Evolutionary conservation across 1,139 yeast species (phyloP), one percentile per base, ranked within the genome.

Genomic region (Candida glucosophila): DNA sequence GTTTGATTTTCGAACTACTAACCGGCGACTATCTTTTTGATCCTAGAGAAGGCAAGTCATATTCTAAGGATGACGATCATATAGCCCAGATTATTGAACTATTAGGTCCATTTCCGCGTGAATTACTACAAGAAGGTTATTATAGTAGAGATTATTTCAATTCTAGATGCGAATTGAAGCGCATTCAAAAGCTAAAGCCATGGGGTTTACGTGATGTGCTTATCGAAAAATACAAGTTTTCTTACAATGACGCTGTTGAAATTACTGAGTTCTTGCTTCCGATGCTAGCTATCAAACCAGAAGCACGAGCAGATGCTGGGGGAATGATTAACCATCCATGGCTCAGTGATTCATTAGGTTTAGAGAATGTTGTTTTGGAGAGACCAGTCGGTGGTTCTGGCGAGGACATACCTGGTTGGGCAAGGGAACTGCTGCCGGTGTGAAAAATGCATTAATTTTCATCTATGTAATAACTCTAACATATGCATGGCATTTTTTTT

Each of bases 281-380:
- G 12, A 78, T 85, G 90, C 60, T 85, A 23, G 54, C 67, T 9
- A 51, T 80, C 15, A 77, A 73, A 43, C 95, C 95, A 2, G 74
- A 65, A 36, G 42, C 52, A 20, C 61, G 95, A 28, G 83, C 82
- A 12, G 93, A 77, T 54, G 88, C 88, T 10, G 93, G 90, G 15
- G 86, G 83, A 17, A 69, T 77, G 73, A 64, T 78, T 9, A 75
- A 77, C 37, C 92, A 81, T 43, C 69, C 70, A n/a, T 83, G 93
- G 93, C 56, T 83, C 22, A 58, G 60, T 32, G 81, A 76, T 41
- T 77, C 78, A 2, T 53, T 62, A 21, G 80, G 82, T 1, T 55
- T 73, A 33, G 80, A 73, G 27, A 62, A 68, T 34, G 65, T 71
- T 15, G 66, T 65, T 6, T 49, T 64, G 23, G 79, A 72, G 38